These are phyloP conservation scores for Ophiostoma angusticollis DNA, from an alignment of 2,329 filamentous ascomycete genomes.

Conservation along the genomic window DNA sequence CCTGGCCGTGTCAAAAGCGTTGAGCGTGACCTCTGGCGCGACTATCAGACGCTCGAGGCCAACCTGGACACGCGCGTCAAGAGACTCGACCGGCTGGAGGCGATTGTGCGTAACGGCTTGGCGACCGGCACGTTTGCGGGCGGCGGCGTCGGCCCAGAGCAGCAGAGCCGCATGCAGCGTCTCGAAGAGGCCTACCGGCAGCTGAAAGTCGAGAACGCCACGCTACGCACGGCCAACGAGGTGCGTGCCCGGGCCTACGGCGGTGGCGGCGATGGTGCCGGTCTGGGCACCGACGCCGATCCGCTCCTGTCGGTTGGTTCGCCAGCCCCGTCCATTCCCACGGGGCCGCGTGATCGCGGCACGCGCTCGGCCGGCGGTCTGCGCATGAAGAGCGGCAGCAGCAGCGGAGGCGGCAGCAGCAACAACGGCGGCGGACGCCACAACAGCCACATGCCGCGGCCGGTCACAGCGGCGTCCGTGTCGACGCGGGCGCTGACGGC, in stretches of 20 bases:
- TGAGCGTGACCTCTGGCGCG: constrained; percentile 82
- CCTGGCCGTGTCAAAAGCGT: constrained; percentile 67
- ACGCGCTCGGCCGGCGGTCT: constrained; percentile 3
- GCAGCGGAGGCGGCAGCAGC: constrained; percentile 11
- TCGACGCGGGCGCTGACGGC: constrained; percentile 14
- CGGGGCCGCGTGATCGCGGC: constrained; percentile 36
- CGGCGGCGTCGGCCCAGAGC: constrained; percentile 14
- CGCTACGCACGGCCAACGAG: constrained; percentile 52
- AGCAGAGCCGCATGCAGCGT: constrained; percentile 35
- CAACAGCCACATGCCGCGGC: constrained; percentile 11
- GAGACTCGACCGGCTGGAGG: constrained; percentile 78
- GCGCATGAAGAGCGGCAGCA: constrained; percentile 12
- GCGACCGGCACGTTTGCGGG: constrained; percentile 33
- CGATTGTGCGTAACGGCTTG: constrained; percentile 55
- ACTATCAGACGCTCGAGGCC: constrained; percentile 77
- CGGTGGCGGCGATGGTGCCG: constrained; percentile 24
- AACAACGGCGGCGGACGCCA: not conserved
- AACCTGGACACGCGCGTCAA: constrained; percentile 69
- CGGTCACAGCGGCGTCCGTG: constrained; percentile 11
- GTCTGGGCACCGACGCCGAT: constrained; percentile 18
- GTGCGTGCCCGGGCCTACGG: constrained; percentile 38
- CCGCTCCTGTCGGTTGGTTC: constrained; percentile 27
- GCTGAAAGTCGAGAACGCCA: constrained; percentile 54
- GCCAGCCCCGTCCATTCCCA: constrained; percentile 41
- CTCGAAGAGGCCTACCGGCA: constrained; percentile 50